Evolutionary conservation across 228 moss, liverwort and hornwort species (phyloP), one percentile per base, ranked within the genome.

Genomic region (Sphagnum magellanicum): DNA sequence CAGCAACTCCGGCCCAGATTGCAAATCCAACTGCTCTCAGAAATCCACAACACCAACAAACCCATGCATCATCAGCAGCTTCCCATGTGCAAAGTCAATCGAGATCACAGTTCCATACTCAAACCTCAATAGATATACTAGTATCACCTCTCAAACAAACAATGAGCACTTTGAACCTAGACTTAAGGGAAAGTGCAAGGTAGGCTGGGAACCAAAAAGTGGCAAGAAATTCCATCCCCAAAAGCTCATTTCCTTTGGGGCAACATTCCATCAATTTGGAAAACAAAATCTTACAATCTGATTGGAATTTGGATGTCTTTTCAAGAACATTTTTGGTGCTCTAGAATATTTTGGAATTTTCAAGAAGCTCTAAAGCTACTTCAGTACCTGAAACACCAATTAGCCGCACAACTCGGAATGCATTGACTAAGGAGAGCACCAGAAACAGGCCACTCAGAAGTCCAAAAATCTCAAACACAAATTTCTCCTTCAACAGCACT

Each of bases 1-100:
- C 74, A 52, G 81, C 74, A 4, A 71, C 72, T 58, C 81, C 81
- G 15, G 70, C 51, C 81, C 81, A 81, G 16, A 81, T 14, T 6
- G 77, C 81, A 0, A 77, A 77, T 5, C 70, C 81, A 71, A 81
- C 77, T 77, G 77, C 32, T 32, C 32, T 32, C 73, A 71, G 53
- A 10, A 63, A 8, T 49, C 50, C 50, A 17, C 48, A 67, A 48
- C 5, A 10, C 13, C 55, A 55, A 55, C 12, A 55, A 8, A 55
- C 55, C 17, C 49, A 14, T 10, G 47, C 61, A 62, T 6, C 6
- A 65, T 65, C 65, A 65, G 6, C 46, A 6, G 65, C 5, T 14
- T 49, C 16, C 65, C 47, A 11, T 10, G 10, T 4, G 47, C 60
- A 60, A 14, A 60, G 14, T 60, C 60, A 0, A 32, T 32, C 0